phyloP scores from a whole-genome alignment of 371 early-diverging fungal genomes.

The Mucor piriformis region DNA sequence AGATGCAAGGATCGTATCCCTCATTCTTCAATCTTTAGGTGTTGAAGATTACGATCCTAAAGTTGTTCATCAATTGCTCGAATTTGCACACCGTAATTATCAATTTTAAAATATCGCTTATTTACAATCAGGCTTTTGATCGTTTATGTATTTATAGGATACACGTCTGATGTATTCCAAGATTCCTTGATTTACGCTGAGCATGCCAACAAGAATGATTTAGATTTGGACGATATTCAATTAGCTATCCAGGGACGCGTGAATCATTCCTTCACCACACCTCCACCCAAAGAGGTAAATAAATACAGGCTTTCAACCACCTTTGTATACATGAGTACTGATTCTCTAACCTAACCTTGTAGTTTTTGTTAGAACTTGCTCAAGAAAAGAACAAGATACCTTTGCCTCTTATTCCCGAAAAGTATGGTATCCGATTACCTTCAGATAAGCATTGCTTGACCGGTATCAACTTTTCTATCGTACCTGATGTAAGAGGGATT shows the following conservation, averaged over 20 bases:
- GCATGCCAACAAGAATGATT: slow-evolving; percentile 83
- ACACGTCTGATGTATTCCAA: slow-evolving; percentile 92
- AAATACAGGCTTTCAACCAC: background rate
- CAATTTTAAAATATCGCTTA: background rate
- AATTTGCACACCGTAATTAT: slow-evolving; percentile 86
- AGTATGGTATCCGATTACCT: slow-evolving; percentile 91
- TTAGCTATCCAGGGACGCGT: slow-evolving; percentile 92
- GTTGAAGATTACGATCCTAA: slow-evolving; percentile 97
- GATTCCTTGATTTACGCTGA: slow-evolving; percentile 95
- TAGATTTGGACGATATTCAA: slow-evolving; percentile 91
- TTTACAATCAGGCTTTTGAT: too few species aligned
- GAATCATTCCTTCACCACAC: slow-evolving; percentile 87
- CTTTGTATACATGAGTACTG: background rate
- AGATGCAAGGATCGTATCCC: slow-evolving; percentile 91
- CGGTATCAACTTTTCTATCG: slow-evolving; percentile 86
- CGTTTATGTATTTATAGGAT: slow-evolving; percentile 61
- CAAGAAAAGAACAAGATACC: slow-evolving; percentile 86
- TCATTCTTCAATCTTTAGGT: slow-evolving; percentile 90
- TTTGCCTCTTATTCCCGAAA: slow-evolving; percentile 87
- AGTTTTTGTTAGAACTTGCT: slow-evolving; percentile 87
- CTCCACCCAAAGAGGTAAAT: slow-evolving; percentile 92
- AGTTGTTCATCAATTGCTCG: slow-evolving; percentile 95
- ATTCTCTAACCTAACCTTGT: slow-evolving; percentile 3
- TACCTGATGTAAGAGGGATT: slow-evolving; percentile 70
- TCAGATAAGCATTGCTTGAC: slow-evolving; percentile 90